Evolutionary conservation across 257 asterid genomes (phyloP), one percentile per base, ranked within the genome.

Genomic region (Marsdenia floribunda): DNA sequence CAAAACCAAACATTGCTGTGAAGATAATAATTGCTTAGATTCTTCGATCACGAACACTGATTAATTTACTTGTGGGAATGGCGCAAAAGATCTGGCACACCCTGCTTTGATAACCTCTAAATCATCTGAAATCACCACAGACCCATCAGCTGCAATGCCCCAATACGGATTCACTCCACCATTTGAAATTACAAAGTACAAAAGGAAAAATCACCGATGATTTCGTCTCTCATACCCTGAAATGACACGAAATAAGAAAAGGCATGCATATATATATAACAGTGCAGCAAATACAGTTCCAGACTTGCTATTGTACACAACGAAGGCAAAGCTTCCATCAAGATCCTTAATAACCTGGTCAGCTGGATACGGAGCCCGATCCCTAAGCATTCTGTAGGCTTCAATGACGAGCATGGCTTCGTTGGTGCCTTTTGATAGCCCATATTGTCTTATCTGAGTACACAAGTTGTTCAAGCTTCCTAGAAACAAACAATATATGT

Each of bases 141-240:
- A 91, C 0, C 97, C 97, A 82, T 93, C 98, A 0, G 86, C 93
- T 7, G 95, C 97, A 44, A 93, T 80, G 2, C 98, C 98, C 98
- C 98, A 93, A 12, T 87, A 91, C 68, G 91, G 77, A 77, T 90
- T 90, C 37, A 93, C 89, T 33, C 89, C 91, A 12, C 93, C 95
- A 79, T 93, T 95, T 58, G 93, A 19, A 82, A 33, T 6, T 46
- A 29, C 33, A 29, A 29, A n/a, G 33, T 29, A 29, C 33, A 29
- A 29, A 29, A 29, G 1, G 33, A 29, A 44, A 42, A 42, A 5
- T 40, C 7, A 40, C 7, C 46, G 7, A 40, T 40, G 46, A 40
- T 40, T 40, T 40, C 7, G 8, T 40, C 7, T 40, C 7, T 3
- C 8, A 40, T 0, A 7, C 46, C 0, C n/a, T n/a, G 46, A 40